Conservation (phyloP, 1,284 basidiomycete species). For the Kalmanozyma brasiliensis region DNA sequence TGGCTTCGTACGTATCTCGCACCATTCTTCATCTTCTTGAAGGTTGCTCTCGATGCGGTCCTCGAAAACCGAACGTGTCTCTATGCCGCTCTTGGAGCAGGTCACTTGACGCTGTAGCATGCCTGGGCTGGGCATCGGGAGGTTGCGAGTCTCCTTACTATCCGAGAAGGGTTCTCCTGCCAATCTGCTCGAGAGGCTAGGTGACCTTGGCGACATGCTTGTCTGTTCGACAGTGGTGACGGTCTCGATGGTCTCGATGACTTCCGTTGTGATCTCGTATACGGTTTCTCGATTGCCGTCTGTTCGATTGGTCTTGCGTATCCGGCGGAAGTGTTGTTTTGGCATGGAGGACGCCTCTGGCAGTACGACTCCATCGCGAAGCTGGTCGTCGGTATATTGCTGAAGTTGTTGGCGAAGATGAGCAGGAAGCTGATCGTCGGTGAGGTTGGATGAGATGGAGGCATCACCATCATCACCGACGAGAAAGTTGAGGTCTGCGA, state of each 20-base stretch:
- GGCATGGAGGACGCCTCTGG: constrained; percentile 18
- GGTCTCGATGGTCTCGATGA: constrained; percentile 65
- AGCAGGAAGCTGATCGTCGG: constrained; percentile 51
- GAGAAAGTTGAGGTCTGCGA: constrained; percentile 52
- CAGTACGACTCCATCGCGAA: constrained; percentile 38
- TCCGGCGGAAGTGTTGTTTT: constrained; percentile 37
- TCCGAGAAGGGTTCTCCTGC: background rate
- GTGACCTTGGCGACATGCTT: background rate
- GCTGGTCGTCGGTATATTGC: constrained; percentile 36
- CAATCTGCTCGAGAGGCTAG: background rate
- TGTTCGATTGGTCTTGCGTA: constrained; percentile 43
- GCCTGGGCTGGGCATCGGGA: background rate
- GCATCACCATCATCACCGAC: constrained; percentile 56
- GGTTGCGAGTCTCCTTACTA: background rate
- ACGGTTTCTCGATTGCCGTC: constrained; percentile 59
- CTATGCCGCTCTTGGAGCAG: constrained; percentile 32
- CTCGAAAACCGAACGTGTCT: constrained; percentile 42
- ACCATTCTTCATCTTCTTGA: constrained; percentile 51
- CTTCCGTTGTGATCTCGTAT: constrained; percentile 70
- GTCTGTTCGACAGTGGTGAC: constrained; percentile 55
- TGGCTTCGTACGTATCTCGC: constrained; percentile 40
- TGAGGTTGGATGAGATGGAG: constrained; percentile 40
- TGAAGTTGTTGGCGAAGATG: constrained; percentile 33
- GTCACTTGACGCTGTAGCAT: constrained; percentile 40
- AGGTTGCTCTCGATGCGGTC: constrained; percentile 39